Evolutionary conservation across 768 basidiomycete species (phyloP).

Genomic region (Calocybe gangraenosa): DNA sequence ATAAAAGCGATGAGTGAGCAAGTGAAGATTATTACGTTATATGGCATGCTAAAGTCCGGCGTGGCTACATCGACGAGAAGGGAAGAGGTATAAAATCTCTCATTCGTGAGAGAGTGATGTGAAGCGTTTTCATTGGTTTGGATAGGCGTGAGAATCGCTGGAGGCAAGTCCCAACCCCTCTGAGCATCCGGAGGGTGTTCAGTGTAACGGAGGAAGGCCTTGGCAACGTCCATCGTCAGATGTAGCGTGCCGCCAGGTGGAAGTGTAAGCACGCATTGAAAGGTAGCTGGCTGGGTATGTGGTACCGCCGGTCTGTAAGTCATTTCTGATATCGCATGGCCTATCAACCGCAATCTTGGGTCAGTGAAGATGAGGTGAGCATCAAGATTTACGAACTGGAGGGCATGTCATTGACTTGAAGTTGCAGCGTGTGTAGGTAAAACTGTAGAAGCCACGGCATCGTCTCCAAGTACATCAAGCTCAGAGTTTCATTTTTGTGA

Average conservation of each 20-base stretch:
- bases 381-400: conserved; percentile 34
- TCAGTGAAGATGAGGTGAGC: background rate
- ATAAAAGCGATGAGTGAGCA: conserved; percentile 88
- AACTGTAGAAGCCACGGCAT: conserved; percentile 93
- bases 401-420: conserved; percentile 40
- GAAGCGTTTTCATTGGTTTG: conserved; percentile 16
- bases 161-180: conserved; percentile 90
- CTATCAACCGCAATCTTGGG: conserved; percentile 30
- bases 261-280: conserved; percentile 68
- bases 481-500: conserved; percentile 36
- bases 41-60: conserved; percentile 99
- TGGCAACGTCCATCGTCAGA: conserved; percentile 70
- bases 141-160: conserved; percentile 66
- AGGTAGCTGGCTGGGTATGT: conserved; percentile 70
- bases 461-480: conserved; percentile 78
- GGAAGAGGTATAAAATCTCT: conserved; percentile 71
- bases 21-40: conserved; percentile 98
- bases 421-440: conserved; percentile 74
- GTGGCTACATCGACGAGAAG: conserved; percentile 93
- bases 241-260: conserved; percentile 62
- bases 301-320: conserved; percentile 65
- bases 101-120: conserved; percentile 12
- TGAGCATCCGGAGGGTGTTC: conserved; percentile 96
- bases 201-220: conserved; percentile 87
- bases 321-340: conserved; percentile 59